phyloP scores from a whole-genome alignment of 2,329 filamentous ascomycete species.

The Aspergillus spinulosporus region DNA sequence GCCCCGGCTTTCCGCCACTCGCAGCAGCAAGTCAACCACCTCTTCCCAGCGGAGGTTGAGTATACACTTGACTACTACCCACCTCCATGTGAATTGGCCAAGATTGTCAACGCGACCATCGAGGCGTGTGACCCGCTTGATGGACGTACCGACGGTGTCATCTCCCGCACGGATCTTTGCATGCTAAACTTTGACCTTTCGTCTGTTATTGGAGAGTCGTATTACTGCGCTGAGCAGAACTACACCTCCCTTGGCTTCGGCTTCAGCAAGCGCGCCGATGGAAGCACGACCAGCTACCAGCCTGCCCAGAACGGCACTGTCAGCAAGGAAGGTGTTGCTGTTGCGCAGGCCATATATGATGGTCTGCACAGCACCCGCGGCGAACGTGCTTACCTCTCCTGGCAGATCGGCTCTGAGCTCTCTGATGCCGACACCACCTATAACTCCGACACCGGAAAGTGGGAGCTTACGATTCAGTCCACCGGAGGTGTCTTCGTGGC shows the following conservation, averaged over 20 bases:
- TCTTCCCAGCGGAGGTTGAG: constrained; percentile 42
- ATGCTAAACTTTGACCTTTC: constrained; percentile 49
- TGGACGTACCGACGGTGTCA: constrained; percentile 55
- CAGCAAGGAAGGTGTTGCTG: constrained; percentile 29
- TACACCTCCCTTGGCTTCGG: constrained; percentile 28
- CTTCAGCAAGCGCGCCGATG: constrained; percentile 13
- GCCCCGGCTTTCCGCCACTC: constrained; percentile 51
- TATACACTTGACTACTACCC: constrained; percentile 45
- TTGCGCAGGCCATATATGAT: constrained; percentile 39
- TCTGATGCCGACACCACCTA: constrained; percentile 28
- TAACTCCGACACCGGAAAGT: constrained; percentile 30
- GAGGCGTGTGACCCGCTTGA: constrained; percentile 57
- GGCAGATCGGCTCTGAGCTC: constrained; percentile 31
- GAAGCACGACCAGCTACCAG: constrained; percentile 28
- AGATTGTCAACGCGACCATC: constrained; percentile 43
- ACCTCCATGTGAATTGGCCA: constrained; percentile 34
- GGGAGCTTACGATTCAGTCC: constrained; percentile 24
- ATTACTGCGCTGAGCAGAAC: constrained; percentile 41
- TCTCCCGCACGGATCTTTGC: constrained; percentile 52
- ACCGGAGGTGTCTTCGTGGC: too few species aligned
- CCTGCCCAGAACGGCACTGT: constrained; percentile 36
- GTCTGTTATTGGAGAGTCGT: constrained; percentile 48
- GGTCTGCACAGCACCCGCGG: constrained; percentile 46
- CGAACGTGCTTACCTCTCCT: constrained; percentile 44
- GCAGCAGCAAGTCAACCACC: constrained; percentile 47